Percentiles rank a stretch among this genome's conserved stretches.
phyloP scores from a whole-genome alignment of 2,329 filamentous ascomycete species.

The Talaromyces sp. region DNA sequence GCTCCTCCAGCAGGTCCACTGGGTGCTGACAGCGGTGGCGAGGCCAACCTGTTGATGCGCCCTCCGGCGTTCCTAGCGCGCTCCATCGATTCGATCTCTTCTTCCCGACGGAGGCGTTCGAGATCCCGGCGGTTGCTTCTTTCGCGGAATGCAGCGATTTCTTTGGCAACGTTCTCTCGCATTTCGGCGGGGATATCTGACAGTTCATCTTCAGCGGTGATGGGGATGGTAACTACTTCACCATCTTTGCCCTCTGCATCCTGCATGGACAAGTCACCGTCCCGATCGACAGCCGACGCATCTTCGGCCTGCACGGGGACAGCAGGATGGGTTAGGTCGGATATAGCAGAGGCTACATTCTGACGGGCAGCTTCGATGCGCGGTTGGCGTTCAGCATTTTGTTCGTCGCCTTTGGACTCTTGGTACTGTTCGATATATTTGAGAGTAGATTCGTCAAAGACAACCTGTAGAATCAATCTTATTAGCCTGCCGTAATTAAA shows the following conservation, averaged over 20 bases:
- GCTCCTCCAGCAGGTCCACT: constrained; percentile 58
- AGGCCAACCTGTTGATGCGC: constrained; percentile 63
- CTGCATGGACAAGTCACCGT: constrained; percentile 66
- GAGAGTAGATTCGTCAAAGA: constrained; percentile 74
- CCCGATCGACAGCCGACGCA: constrained; percentile 50
- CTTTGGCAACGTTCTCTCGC: constrained; percentile 87
- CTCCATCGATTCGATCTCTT: constrained; percentile 86
- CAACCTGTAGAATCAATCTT: constrained; percentile 36
- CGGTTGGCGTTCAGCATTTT: constrained; percentile 57
- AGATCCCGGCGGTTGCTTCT: constrained; percentile 82
- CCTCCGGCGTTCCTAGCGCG: constrained; percentile 62
- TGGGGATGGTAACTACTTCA: constrained; percentile 80
- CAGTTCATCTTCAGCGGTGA: constrained; percentile 85
- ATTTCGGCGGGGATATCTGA: constrained; percentile 94
- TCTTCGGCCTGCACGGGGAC: constrained; percentile 41
- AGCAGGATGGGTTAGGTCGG: constrained; percentile 66
- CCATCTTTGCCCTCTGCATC: constrained; percentile 55
- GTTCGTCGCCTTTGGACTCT: constrained; percentile 59
- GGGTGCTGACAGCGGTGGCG: constrained; percentile 60
- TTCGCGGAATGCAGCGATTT: constrained; percentile 92
- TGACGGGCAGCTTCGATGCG: constrained; percentile 65
- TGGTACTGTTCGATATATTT: constrained; percentile 83
- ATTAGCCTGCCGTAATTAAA: not conserved
- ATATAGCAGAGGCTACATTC: constrained; percentile 62
- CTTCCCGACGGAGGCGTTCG: constrained; percentile 80